phyloP scores from a whole-genome alignment of 23 red algal genomes.

The Gracilaria vermiculophylla region DNA sequence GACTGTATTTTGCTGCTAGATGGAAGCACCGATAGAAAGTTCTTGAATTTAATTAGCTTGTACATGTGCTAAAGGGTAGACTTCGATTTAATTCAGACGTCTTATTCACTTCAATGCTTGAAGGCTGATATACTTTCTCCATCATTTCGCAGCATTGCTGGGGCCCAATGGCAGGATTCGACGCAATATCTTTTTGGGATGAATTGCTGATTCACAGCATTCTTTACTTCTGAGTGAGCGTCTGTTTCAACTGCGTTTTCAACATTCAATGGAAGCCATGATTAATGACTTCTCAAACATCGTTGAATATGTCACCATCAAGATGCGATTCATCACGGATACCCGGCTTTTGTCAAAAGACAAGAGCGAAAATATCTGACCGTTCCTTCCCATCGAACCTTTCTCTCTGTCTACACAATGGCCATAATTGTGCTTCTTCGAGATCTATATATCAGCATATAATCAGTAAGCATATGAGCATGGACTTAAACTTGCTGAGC shows the following conservation, averaged over 20 bases:
- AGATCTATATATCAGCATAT: constrained; percentile 82
- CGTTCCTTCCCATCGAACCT: constrained; percentile 84
- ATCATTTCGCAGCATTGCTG: constrained; percentile 66
- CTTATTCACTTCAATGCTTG: no score
- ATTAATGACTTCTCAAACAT: constrained; percentile 96
- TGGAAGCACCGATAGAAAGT: no score
- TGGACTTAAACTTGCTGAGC: constrained; percentile 54
- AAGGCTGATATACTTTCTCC: constrained; percentile 86
- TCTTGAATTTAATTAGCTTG: no score
- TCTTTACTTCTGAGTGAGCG: neutral
- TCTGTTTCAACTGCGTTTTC: neutral
- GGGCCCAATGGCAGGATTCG: neutral
- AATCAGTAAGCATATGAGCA: constrained; percentile 74
- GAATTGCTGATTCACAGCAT: neutral
- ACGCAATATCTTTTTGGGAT: neutral
- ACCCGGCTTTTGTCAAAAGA: constrained; percentile 88
- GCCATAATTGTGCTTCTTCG: constrained; percentile 95
- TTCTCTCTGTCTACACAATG: constrained; percentile 60
- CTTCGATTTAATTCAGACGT: no score
- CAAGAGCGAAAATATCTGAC: constrained; percentile 80
- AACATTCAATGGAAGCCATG: constrained; percentile 81
- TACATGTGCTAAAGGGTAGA: no score
- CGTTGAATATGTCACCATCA: constrained; percentile 91
- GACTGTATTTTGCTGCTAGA: no score
- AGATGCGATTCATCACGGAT: constrained; percentile 94